Evolutionary conservation across 2,329 filamentous ascomycete species (phyloP), one percentile per base, ranked within the genome.

Genomic region (Paecilomyces fulvus): DNA sequence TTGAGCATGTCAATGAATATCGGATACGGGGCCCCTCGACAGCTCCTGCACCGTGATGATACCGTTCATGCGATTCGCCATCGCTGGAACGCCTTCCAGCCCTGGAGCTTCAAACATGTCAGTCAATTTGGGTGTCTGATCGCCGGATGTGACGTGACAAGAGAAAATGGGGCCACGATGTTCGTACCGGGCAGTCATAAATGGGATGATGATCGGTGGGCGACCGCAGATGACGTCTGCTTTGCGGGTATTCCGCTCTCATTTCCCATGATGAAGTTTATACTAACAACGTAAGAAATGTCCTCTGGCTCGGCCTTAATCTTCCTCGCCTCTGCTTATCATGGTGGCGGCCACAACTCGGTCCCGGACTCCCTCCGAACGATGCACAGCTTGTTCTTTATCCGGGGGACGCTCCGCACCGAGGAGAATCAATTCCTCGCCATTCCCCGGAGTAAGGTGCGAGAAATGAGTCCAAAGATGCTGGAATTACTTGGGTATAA

Each of bases 341-440:
- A 73, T 49, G 70, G 70, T 3, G 70, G 65, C 14, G 70, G 65
- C 1, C 65, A 69, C 30, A 71, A 70, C 55, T 59, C 60, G 0
- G 55, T 65, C 11, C 62, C 62, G 0, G 61, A 57, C n/a, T 57
- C 55, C 14, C 52, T 64, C 7, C 65, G 69, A 12, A 65, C 59
- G 12, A 58, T 72, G 37, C 62, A 72, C 48, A 61, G 68, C 7
- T 49, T 70, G 4, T 71, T 72, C 58, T 70, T 72, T 46, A 54
- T 65, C 8, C 61, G 63, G 3, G 70, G 70, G 0, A 63, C 58
- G 37, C 51, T 69, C 7, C 63, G 70, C 10, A 64, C 65, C 7
- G 68, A 72, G 55, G 70, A 72, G 54, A 72, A 72, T 54, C 70
- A 72, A 55, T 70, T 70, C 37, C 53, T 72, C 3, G 64, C 66